phyloP scores from a whole-genome alignment of 495 filamentous ascomycete genomes.

The Tuber umbilicatum region DNA sequence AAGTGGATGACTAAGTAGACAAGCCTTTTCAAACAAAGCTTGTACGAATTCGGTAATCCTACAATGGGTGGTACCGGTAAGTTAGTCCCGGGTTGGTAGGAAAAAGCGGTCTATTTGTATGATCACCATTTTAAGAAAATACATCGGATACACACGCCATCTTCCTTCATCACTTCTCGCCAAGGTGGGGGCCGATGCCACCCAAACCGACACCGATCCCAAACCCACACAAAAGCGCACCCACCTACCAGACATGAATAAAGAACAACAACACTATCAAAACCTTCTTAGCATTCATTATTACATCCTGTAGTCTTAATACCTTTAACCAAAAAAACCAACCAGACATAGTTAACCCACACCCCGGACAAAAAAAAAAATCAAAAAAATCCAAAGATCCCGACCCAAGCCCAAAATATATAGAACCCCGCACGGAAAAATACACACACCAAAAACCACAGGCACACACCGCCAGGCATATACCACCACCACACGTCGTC shows the following conservation, averaged over 20 bases:
- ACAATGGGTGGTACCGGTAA: not conserved
- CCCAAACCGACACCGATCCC: not conserved
- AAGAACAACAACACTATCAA: conserved; percentile 3
- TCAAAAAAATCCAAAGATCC: not conserved
- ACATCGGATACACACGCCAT: not conserved
- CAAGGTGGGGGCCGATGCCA: not conserved
- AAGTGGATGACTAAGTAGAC: not conserved
- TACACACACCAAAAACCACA: not conserved
- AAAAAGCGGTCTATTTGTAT: not conserved
- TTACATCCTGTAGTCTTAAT: not conserved
- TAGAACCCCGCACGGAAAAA: not conserved
- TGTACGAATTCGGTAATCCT: not conserved
- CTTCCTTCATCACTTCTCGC: not conserved
- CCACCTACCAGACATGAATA: not conserved
- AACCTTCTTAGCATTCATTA: conserved; percentile 6
- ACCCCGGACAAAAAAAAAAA: not conserved
- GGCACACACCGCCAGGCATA: not conserved
- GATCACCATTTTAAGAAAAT: not conserved
- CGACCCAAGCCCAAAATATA: not conserved
- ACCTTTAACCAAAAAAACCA: conserved; percentile 2
- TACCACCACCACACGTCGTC: not conserved
- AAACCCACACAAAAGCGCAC: not conserved
- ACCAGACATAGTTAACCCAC: not conserved
- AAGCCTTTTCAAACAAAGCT: not conserved
- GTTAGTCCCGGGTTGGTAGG: not conserved